Conservation (phyloP, 805 yeast genomes). For the Babjeviella inositovora region DNA sequence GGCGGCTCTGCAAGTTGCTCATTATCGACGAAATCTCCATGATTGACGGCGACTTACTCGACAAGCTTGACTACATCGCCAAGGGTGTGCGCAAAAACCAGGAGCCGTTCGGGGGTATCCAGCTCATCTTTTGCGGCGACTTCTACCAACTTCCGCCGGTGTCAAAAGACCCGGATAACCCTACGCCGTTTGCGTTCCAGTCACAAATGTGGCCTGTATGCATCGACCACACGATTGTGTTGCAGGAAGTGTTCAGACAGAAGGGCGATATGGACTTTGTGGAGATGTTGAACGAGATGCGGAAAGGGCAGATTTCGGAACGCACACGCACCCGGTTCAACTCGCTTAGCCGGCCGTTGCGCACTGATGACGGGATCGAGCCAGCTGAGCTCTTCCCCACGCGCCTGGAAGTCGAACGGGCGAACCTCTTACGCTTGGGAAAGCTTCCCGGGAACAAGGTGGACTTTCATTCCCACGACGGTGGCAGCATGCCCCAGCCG, state of each 20-base stretch:
- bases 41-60: constrained; percentile 71
- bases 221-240: constrained; percentile 47
- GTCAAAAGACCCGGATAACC: too few relatives aligned
- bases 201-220: constrained; percentile 51
- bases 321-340: constrained; percentile 30
- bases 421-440: constrained; percentile 41
- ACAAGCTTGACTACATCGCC: constrained; percentile 61
- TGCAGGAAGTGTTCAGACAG: constrained; percentile 80
- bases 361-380: constrained; percentile 55
- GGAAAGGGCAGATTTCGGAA: constrained; percentile 50
- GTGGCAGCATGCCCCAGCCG: constrained; percentile 7
- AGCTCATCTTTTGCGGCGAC: constrained; percentile 83
- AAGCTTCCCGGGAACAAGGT: constrained; percentile 28
- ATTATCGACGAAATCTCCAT: constrained; percentile 90
- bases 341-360: constrained; percentile 37
- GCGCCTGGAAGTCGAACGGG: constrained; percentile 65
- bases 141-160: constrained; percentile 95
- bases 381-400: constrained; percentile 90
- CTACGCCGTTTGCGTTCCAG: too few relatives aligned
- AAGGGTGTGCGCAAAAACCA: constrained; percentile 27
- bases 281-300: constrained; percentile 63
- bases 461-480: constrained; percentile 24
- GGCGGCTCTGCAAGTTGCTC: constrained; percentile 57
- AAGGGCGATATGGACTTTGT: constrained; percentile 64
- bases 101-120: constrained; percentile 88